Conservation (phyloP, 441 rosid species). For the Populus trichocarpa region DNA sequence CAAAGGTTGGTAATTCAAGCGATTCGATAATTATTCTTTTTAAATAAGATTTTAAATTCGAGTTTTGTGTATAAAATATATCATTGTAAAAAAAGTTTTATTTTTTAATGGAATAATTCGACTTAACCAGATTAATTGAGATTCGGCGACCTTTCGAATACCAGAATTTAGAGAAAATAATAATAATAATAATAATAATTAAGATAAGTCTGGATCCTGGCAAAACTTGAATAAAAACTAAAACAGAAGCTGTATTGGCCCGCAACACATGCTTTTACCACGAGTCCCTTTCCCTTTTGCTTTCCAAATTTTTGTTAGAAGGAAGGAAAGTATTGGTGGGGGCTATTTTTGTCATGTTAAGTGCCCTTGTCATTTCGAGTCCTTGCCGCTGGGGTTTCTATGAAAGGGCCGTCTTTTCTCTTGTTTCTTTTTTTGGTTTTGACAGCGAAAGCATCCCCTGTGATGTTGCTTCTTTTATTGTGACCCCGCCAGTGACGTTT, state of each 20-base stretch:
- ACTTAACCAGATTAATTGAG: too few relatives aligned
- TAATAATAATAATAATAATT: too few relatives aligned
- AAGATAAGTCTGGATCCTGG: background rate
- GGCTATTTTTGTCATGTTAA: background rate
- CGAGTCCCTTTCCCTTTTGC: background rate
- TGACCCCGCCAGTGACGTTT: conserved; percentile 7
- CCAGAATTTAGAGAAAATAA: too few relatives aligned
- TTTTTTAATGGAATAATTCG: too few relatives aligned
- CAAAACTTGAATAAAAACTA: background rate
- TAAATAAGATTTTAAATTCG: too few relatives aligned
- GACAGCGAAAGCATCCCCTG: background rate
- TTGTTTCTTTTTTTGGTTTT: background rate
- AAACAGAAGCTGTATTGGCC: too few relatives aligned
- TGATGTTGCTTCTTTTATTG: conserved; percentile 3
- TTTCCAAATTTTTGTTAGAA: background rate
- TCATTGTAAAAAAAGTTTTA: too few relatives aligned
- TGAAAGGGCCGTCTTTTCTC: background rate
- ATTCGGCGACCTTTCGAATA: too few relatives aligned
- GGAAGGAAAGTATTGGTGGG: background rate
- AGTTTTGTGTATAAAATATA: too few relatives aligned
- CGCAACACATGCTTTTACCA: background rate
- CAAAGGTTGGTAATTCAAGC: too few relatives aligned
- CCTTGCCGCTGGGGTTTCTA: background rate
- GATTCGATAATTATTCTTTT: too few relatives aligned
- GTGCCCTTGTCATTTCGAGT: background rate